phyloP scores from a whole-genome alignment of 805 yeast species.

The Pichia ethanolica region DNA sequence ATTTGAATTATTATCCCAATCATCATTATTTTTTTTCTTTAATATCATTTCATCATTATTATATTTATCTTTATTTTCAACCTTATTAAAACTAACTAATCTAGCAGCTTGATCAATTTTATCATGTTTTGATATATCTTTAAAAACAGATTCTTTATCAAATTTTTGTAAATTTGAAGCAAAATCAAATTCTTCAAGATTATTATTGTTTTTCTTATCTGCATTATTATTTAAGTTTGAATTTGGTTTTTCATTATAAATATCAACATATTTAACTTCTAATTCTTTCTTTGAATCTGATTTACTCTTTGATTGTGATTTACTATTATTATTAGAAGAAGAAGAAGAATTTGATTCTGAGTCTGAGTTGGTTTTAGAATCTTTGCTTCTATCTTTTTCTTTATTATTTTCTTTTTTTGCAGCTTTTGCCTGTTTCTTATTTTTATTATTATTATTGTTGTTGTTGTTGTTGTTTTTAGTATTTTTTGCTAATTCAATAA shows the following conservation, averaged over 20 bases:
- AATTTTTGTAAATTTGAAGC: slow-evolving; percentile 73
- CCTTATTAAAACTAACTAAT: slow-evolving; percentile 68
- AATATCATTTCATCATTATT: slow-evolving; percentile 66
- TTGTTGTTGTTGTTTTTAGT: not conserved
- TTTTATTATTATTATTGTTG: slow-evolving; percentile 12
- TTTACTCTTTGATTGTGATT: no score
- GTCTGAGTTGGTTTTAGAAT: not conserved
- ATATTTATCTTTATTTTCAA: slow-evolving; percentile 41
- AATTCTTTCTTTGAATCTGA: not conserved
- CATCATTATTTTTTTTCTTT: slow-evolving; percentile 40
- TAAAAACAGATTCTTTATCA: slow-evolving; percentile 73
- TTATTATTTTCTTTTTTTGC: slow-evolving; percentile 6
- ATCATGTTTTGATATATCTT: slow-evolving; percentile 63
- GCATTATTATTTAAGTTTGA: not conserved
- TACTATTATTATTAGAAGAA: no score
- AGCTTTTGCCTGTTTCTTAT: slow-evolving; percentile 14
- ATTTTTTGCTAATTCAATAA: slow-evolving; percentile 40
- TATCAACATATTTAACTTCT: slow-evolving; percentile 7
- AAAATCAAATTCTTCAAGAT: slow-evolving; percentile 73
- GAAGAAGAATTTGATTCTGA: not conserved
- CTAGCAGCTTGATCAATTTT: slow-evolving; percentile 44
- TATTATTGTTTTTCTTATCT: slow-evolving; percentile 30
- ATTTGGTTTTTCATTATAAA: slow-evolving; percentile 4
- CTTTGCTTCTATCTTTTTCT: not conserved
- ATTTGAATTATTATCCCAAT: slow-evolving; percentile 40